A percentile compares a stretch with the other conserved stretches of the same genome.
Conservation (phyloP, 805 yeast genomes). For the Cyberlindnera galapagoensis region DNA sequence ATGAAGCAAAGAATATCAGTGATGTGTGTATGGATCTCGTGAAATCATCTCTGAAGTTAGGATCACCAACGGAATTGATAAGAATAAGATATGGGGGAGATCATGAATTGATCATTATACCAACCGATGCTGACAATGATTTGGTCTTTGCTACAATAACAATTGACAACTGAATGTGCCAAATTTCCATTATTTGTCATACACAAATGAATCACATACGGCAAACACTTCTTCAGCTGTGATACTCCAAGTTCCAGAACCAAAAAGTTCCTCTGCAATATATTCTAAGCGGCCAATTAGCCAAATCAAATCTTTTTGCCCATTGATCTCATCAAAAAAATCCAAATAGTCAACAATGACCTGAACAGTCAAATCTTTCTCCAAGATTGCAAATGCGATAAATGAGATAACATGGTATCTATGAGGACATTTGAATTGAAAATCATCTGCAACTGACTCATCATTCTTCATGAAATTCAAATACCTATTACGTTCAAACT, state of each 20-base stretch:
- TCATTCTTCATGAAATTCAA: background rate
- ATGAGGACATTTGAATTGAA: constrained; percentile 2
- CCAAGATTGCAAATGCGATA: background rate
- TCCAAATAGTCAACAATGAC: constrained; percentile 3
- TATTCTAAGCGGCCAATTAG: no score
- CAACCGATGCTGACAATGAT: constrained; percentile 1
- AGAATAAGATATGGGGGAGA: constrained; percentile 4
- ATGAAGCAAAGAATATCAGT: background rate
- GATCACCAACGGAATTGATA: constrained; percentile 1
- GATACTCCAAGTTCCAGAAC: no score
- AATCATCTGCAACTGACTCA: background rate
- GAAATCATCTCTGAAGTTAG: background rate
- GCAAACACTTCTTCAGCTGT: no score
- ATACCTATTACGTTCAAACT: constrained; percentile 1
- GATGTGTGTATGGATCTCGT: constrained; percentile 1
- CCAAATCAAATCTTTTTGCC: constrained; percentile 3
- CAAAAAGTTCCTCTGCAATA: no score
- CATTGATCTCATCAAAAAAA: constrained; percentile 2
- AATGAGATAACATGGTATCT: background rate
- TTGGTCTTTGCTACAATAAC: constrained; percentile 4
- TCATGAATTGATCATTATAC: constrained; percentile 7
- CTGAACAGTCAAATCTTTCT: background rate
- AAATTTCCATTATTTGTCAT: background rate
- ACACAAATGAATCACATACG: no score
- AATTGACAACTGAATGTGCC: background rate